Evolutionary conservation across 2,329 filamentous ascomycete genomes (phyloP), one percentile per base, ranked within the genome.

Genomic region (Zopfia rhizophila): DNA sequence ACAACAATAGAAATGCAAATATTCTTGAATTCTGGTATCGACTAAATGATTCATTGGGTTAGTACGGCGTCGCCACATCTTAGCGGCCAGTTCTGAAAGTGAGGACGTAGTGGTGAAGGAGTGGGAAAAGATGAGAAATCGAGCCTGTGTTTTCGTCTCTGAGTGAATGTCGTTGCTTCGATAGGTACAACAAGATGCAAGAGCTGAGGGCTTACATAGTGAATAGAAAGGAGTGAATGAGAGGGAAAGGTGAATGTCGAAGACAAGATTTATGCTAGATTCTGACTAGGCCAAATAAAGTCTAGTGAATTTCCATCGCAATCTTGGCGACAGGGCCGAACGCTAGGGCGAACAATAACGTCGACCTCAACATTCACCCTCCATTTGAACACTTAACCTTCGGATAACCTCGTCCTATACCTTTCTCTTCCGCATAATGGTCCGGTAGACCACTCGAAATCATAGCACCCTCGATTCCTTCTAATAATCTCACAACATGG

Each of bases 401-500:
- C 36, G 29, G 31, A 48, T 29, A 49, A 42, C 38, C 24, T 48
- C 38, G 39, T 33, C 41, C 48, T n/a, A 39, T 38, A 19, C 19
- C 21, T 37, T 41, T 37, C 35, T 22, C 31, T 36, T 48, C 41
- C 53, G 38, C 54, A 60, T 39, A 45, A 65, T 65, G 61, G 43
- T 14, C 42, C 44, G 47, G 24, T 63, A 53, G 40, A 36, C 33
- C 30, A 28, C 12, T 22, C 37, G 28, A 45, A 39, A 7, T 35
- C 47, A 18, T 33, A 27, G 14, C 22, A 28, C n/a, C 23, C 16
- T 33, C 24, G 30, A 13, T 46, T 21, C 41, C 30, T 35, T 38
- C 31, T 40, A 32, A 8, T 33, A 21, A 29, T 25, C 19, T 38
- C 27, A 16, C 53, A 81, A 63, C 71, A 99, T 99, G 94, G 94